Evolutionary conservation across 225 moss, liverwort and hornwort genomes (phyloP).

Genomic region (Marchantia polymorpha): DNA sequence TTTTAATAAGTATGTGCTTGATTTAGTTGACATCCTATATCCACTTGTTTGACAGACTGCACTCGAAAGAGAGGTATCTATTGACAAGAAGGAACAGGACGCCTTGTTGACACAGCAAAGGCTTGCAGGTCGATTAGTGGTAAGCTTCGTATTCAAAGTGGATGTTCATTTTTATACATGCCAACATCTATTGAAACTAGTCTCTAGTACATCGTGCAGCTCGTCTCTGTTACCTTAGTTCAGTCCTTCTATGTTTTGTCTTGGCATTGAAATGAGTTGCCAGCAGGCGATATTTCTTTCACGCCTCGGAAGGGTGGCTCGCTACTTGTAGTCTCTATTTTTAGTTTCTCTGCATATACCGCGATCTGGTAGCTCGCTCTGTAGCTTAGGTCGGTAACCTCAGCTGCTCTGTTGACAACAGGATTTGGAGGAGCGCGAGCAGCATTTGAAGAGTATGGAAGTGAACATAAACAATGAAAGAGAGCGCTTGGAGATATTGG

Average conservation of each 20-base stretch:
- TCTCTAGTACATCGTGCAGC: not conserved
- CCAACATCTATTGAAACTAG: not conserved
- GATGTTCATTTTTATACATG: not conserved
- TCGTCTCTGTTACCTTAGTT: not conserved
- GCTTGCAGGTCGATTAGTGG: conserved; percentile 58
- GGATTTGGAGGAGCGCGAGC: conserved; percentile 63
- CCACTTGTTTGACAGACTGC: conserved; percentile 28
- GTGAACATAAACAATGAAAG: conserved; percentile 60
- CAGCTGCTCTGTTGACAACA: conserved; percentile 20
- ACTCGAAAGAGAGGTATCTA: conserved; percentile 56
- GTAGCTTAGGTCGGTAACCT: not conserved
- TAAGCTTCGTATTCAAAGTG: not conserved
- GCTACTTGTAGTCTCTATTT: not conserved
- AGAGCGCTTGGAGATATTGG: conserved; percentile 68
- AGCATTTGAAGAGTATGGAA: conserved; percentile 56
- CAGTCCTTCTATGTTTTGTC: too few relatives aligned
- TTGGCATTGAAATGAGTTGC: not conserved
- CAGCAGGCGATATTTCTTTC: not conserved
- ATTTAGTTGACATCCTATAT: not conserved
- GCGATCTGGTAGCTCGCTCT: not conserved
- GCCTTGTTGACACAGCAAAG: conserved; percentile 61
- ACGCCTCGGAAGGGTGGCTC: not conserved
- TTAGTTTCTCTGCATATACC: not conserved
- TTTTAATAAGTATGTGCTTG: not conserved
- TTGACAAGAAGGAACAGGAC: conserved; percentile 68